Percentiles rank a stretch among this genome's conserved stretches.
Conservation (phyloP, 2,329 filamentous ascomycete genomes). For the Exophiala alcalophila region DNA sequence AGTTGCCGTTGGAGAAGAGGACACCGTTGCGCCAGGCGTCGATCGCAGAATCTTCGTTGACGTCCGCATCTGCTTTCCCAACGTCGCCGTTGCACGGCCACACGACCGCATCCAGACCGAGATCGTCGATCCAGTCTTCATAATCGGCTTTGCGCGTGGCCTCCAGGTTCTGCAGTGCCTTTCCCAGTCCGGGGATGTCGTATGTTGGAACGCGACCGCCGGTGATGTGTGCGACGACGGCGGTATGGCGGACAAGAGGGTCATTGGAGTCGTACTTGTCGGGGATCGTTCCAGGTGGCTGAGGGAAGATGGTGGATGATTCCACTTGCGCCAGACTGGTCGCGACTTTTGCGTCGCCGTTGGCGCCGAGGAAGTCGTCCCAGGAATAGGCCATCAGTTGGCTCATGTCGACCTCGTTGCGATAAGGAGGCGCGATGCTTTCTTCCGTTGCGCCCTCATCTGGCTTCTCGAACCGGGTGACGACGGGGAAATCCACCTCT, state of each 20-base stretch:
- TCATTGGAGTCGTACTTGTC: conserved; percentile 42
- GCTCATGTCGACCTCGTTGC: conserved; percentile 29
- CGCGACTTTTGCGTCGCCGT: too few relatives aligned
- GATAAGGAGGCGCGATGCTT: conserved; percentile 5
- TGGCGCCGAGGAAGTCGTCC: conserved; percentile 46
- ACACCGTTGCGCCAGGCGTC: conserved; percentile 48
- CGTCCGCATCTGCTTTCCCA: conserved; percentile 46
- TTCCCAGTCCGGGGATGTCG: conserved; percentile 41
- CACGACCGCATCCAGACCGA: conserved; percentile 43
- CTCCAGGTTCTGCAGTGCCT: conserved; percentile 48
- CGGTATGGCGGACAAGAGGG: conserved; percentile 28
- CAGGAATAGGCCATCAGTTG: conserved; percentile 51
- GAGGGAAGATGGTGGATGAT: too few relatives aligned
- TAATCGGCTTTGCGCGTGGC: conserved; percentile 48
- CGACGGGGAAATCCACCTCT: conserved; percentile 25
- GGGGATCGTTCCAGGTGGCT: too few relatives aligned
- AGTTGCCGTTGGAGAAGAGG: conserved; percentile 51
- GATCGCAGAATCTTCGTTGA: conserved; percentile 30
- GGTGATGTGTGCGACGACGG: conserved; percentile 13
- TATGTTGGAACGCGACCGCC: conserved; percentile 38
- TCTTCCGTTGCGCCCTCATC: neutral
- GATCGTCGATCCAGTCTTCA: conserved; percentile 47
- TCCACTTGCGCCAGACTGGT: too few relatives aligned
- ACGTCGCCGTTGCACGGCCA: conserved; percentile 52
- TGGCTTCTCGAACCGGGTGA: conserved; percentile 9